phyloP scores from a whole-genome alignment of 495 filamentous ascomycete genomes.

The Pyronema omphalodes region DNA sequence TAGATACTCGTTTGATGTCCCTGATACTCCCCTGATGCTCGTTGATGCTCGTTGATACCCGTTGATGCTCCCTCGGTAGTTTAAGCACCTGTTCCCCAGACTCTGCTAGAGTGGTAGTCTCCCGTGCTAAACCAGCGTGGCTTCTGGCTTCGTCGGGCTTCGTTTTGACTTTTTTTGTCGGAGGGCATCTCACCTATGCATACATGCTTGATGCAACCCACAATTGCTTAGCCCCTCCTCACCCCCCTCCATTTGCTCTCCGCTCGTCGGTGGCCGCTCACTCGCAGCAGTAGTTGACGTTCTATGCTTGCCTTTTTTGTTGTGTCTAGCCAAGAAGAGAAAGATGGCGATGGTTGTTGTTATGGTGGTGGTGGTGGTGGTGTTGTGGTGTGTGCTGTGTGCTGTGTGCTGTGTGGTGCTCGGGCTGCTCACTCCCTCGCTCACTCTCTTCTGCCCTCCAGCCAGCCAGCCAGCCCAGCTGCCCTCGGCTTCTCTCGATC shows the following conservation, averaged over 20 bases:
- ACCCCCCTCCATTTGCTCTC: too few species aligned
- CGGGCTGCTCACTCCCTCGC: too few species aligned
- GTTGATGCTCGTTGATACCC: neutral
- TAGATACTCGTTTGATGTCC: too few species aligned
- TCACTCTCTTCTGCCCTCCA: neutral
- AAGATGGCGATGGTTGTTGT: too few species aligned
- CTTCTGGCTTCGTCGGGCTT: neutral
- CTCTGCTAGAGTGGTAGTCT: neutral
- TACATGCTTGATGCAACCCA: neutral
- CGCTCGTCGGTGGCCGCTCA: slow-evolving; percentile 1
- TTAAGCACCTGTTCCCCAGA: neutral
- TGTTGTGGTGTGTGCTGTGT: too few species aligned
- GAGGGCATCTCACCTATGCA: neutral
- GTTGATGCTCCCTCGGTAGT: neutral
- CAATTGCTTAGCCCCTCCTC: neutral
- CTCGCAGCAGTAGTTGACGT: slow-evolving; percentile 1
- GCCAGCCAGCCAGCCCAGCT: neutral
- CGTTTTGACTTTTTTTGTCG: neutral
- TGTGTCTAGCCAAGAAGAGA: too few species aligned
- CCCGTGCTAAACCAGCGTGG: neutral
- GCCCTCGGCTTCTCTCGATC: neutral
- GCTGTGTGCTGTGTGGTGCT: too few species aligned
- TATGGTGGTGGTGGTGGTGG: too few species aligned
- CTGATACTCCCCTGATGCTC: neutral
- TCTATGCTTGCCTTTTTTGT: too few species aligned